Evolutionary conservation across 2,329 filamentous ascomycete species (phyloP), one percentile per base, ranked within the genome.

Genomic region (Emergomyces pasteurianus): DNA sequence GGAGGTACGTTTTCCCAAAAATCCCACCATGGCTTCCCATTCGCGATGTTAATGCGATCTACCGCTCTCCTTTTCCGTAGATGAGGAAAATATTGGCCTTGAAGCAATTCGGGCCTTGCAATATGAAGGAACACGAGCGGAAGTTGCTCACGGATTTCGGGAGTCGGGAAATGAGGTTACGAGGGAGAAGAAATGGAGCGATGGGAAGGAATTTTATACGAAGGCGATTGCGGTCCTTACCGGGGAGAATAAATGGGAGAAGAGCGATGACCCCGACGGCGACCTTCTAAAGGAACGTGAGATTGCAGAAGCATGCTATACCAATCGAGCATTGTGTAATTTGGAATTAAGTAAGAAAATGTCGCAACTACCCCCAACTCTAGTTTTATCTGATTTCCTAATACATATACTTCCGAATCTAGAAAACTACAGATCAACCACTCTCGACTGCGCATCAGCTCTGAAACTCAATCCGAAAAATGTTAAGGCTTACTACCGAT

Each of bases 141-240:
- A 97, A 73, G 87, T 95, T 63, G 88, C 86, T 23, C 77, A 82
- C 52, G 90, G 90, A 65, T 96, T 96, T 78, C 90, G 94, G 69
- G 87, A 92, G 71, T 89, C 90, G 66, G 94, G 94, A 40, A 99
- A 99, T 72, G 92, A 97, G 68, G 86, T 84, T 69, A 95, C 95
- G 71, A 81, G 82, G 67, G 80, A 80, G 60, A 86, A 85, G 73
- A 80, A 84, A 55, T 96, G 88, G 85, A 79, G 75, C 31, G 91
- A 97, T 73, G 94, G 92, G 3, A 87, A 88, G 71, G 91, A 96
- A 73, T 96, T 92, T 73, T 99, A 99, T 73, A 84, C 82, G 36
- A 94, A 95, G 77, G 92, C 87, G n/a, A 80, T 96, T 58, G 78
- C 83, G 12, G 83, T 95, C 7, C 75, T 96, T 21, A 79, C 81